Conservation (phyloP, 2,329 filamentous ascomycete species). For the Fusarium oxysporum region DNA sequence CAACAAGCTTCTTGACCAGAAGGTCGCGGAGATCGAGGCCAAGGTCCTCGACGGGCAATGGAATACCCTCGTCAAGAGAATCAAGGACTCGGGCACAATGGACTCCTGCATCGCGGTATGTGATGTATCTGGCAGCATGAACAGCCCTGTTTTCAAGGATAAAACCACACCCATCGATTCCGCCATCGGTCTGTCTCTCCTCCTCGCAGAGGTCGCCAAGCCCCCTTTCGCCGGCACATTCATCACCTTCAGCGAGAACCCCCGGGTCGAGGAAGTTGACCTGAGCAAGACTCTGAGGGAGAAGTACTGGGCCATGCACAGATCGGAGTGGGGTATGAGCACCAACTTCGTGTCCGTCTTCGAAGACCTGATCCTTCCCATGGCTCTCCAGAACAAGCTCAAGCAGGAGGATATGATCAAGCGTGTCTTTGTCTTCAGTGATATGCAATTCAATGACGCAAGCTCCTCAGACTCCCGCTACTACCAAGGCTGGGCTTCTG, state of each 20-base stretch:
- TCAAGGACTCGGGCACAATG: constrained; percentile 66
- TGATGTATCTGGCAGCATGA: constrained; percentile 69
- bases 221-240: constrained; percentile 66
- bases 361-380: constrained; percentile 63
- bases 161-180: constrained; percentile 63
- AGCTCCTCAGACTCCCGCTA: constrained; percentile 20
- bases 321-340: constrained; percentile 53
- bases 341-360: constrained; percentile 69
- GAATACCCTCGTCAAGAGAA: constrained; percentile 67
- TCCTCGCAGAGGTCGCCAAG: constrained; percentile 64
- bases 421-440: constrained; percentile 69
- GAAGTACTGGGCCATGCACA: constrained; percentile 53
- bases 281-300: constrained; percentile 53
- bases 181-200: constrained; percentile 66
- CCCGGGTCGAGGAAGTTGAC: constrained; percentile 56
- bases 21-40: constrained; percentile 47
- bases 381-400: constrained; percentile 62
- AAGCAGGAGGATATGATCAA: constrained; percentile 70
- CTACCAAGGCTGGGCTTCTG: too few species aligned
- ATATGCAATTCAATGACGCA: constrained; percentile 68
- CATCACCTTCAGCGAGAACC: constrained; percentile 63
- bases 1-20: constrained; percentile 43
- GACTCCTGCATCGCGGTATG: constrained; percentile 67
- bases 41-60: constrained; percentile 64
- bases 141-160: constrained; percentile 53